A percentile compares a stretch with the other conserved stretches of the same genome.
phyloP scores from a whole-genome alignment of 1,139 yeast genomes.

The Kurtzmaniella quercitrusa region DNA sequence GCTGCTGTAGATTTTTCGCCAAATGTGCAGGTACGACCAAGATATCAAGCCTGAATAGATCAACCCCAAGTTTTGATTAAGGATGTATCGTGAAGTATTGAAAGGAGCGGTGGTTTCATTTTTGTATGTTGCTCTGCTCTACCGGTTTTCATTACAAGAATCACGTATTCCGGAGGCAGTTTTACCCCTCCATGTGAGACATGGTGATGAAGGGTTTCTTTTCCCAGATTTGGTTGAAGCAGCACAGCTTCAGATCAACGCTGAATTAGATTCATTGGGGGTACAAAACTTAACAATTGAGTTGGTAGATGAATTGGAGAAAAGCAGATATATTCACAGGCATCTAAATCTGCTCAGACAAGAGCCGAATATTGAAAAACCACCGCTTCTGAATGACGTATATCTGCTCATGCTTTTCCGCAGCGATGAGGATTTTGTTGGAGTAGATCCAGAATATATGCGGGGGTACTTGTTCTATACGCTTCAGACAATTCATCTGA shows the following conservation, averaged over 20 bases:
- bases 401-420: conserved; percentile 26
- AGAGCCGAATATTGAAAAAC: neutral
- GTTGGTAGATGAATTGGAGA: conserved; percentile 16
- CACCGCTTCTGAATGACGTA: conserved; percentile 9
- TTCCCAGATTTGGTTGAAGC: conserved; percentile 49
- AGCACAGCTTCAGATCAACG: conserved; percentile 35
- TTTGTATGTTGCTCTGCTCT: neutral
- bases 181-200: conserved; percentile 27
- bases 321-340: conserved; percentile 1
- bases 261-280: conserved; percentile 13
- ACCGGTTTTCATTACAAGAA: neutral
- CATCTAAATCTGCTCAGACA: neutral
- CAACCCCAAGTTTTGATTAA: too few relatives aligned
- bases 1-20: neutral
- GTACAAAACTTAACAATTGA: conserved; percentile 12
- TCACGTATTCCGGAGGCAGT: neutral
- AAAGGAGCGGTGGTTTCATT: neutral
- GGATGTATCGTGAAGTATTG: neutral
- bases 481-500: conserved; percentile 27
- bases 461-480: conserved; percentile 35
- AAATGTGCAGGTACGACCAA: neutral
- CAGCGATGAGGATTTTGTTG: conserved; percentile 28
- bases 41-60: neutral
- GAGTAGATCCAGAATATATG: conserved; percentile 33
- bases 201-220: conserved; percentile 34